Evolutionary conservation across 192 early-diverging fungal genomes (phyloP), one percentile per base, ranked within the genome.

Genomic region (Phlyctochytrium bullatum): DNA sequence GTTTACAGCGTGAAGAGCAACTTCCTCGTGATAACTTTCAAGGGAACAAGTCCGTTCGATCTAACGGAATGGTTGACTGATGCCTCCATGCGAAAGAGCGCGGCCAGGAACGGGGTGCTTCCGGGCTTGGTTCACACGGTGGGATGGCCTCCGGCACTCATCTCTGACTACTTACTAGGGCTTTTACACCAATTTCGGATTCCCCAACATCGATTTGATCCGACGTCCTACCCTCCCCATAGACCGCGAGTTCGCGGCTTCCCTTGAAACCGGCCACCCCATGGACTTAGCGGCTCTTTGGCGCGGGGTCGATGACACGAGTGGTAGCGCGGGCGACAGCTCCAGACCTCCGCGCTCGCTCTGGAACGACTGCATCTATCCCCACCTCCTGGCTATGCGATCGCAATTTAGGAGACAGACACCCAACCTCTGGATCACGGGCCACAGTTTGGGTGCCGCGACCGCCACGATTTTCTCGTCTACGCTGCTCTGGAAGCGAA

Each of bases 371-470:
- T 14, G 10, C 40, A 14, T 50, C 40, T 50, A 50, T n/a, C 40
- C 40, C 40, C 40, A 50, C 12, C 10, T 50, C 40, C n/a, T 50
- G n/a, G 10, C 40, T 50, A 50, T 50, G 12, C 40, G 10, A 10
- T 50, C 40, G 12, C 40, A 50, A 10, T 50, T 50, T n/a, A 50
- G n/a, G n/a, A 50, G 40, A n/a, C 12, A 10, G 40, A 10, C 12
- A 14, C 40, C 40, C n/a, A 50, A 50, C 31, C 30, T 69, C 29
- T 69, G 67, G 67, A 36, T 69, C 35, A 69, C 67, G 12, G 67
- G 67, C 12, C 67, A 69, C 29, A 62, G 59, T 28, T 27, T 53
- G 23, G 67, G 67, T 16, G 67, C 67, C 4, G 14, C 4, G n/a
- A 24, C 61, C 17, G 67, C 67, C 2, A 34, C 67, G 40, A 50